phyloP scores from a whole-genome alignment of 495 filamentous ascomycete genomes.

The Neurospora sp. region DNA sequence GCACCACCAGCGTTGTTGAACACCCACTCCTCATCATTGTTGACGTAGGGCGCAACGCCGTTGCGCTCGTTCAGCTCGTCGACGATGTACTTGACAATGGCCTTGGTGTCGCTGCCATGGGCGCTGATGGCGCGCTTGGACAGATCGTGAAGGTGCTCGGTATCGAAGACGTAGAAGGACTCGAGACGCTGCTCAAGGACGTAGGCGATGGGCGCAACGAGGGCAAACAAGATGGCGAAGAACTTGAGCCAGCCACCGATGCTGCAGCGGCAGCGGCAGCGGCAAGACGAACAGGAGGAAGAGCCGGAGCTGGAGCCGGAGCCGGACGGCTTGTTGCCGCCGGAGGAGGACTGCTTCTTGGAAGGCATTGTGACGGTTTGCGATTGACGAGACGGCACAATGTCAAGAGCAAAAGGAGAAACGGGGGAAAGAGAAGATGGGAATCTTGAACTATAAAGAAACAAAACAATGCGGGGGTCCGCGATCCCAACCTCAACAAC shows the following conservation, averaged over 20 bases:
- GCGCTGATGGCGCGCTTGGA: slow-evolving; percentile 51
- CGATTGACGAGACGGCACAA: neutral
- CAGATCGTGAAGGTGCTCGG: slow-evolving; percentile 56
- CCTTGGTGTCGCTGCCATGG: slow-evolving; percentile 61
- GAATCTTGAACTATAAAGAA: neutral
- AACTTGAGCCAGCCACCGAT: slow-evolving; percentile 37
- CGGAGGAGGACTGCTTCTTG: slow-evolving; percentile 2
- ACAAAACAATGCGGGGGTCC: neutral
- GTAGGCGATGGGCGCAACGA: slow-evolving; percentile 50
- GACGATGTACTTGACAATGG: slow-evolving; percentile 57
- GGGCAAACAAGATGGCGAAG: slow-evolving; percentile 49
- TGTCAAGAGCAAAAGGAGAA: neutral
- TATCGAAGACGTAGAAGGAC: slow-evolving; percentile 67
- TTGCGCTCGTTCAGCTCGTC: slow-evolving; percentile 38
- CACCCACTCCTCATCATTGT: slow-evolving; percentile 54
- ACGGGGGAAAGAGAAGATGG: neutral
- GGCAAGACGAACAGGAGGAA: neutral
- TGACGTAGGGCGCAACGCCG: slow-evolving; percentile 38
- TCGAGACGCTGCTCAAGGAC: slow-evolving; percentile 59
- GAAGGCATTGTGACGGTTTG: slow-evolving; percentile 9
- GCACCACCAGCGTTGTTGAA: slow-evolving; percentile 76
- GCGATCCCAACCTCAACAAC: neutral
- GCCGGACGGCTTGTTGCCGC: neutral
- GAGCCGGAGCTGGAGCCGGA: slow-evolving; percentile 2
- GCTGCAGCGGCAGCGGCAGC: slow-evolving; percentile 12